Evolutionary conservation across 2,329 filamentous ascomycete species (phyloP).

Genomic region (Fonsecaea nubica): DNA sequence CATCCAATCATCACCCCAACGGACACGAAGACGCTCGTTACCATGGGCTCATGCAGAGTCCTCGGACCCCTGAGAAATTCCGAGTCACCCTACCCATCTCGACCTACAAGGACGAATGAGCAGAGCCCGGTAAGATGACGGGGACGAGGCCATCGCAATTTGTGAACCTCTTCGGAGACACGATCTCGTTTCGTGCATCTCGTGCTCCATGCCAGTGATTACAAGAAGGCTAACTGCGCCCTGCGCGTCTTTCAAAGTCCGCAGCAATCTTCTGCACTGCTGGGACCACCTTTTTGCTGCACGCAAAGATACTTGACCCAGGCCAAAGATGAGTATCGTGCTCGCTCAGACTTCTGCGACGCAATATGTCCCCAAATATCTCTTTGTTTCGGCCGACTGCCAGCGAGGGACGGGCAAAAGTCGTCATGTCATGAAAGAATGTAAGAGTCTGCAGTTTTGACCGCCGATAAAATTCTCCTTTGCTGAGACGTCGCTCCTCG

Average conservation of each 20-base stretch:
- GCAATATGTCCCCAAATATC: slow-evolving; percentile 26
- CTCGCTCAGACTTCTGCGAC: slow-evolving; percentile 14
- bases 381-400: slow-evolving; percentile 23
- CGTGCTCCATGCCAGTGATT: slow-evolving; percentile 12
- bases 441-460: slow-evolving; percentile 5
- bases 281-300: not conserved
- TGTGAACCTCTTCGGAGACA: slow-evolving; percentile 3
- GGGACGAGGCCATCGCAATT: slow-evolving; percentile 4
- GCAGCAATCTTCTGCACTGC: not conserved
- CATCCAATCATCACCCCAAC: slow-evolving; percentile 10
- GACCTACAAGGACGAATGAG: slow-evolving; percentile 17
- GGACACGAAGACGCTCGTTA: not conserved
- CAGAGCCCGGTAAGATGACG: slow-evolving; percentile 16
- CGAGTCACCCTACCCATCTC: slow-evolving; percentile 17
- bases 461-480: not conserved
- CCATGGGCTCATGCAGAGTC: not conserved
- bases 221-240: slow-evolving; percentile 17
- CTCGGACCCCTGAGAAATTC: slow-evolving; percentile 10
- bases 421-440: slow-evolving; percentile 31
- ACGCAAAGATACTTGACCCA: not conserved
- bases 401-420: slow-evolving; percentile 25
- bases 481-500: not conserved
- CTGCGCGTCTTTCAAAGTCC: not conserved
- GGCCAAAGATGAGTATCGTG: slow-evolving; percentile 23
- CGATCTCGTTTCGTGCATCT: slow-evolving; percentile 5